Evolutionary conservation across 768 basidiomycete genomes (phyloP).

Genomic region (Podaxis mareebaensis): DNA sequence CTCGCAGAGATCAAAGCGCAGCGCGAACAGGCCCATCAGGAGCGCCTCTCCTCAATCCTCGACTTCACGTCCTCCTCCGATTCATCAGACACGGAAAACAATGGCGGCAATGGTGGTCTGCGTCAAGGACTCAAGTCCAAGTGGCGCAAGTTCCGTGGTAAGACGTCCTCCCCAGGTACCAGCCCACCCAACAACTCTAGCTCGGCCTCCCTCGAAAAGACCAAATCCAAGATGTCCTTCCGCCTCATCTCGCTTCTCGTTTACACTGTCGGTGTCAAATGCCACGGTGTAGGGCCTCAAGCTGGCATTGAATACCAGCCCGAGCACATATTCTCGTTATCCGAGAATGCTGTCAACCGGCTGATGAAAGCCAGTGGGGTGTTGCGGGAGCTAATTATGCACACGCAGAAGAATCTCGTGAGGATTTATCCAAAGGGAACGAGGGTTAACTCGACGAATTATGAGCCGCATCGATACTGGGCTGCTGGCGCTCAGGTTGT

Average conservation of each 20-base stretch:
- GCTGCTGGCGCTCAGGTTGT: slow-evolving; percentile 85
- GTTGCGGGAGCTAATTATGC: slow-evolving; percentile 77
- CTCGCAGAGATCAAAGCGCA: slow-evolving; percentile 64
- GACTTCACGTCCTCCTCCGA: slow-evolving; percentile 20
- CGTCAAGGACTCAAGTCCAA: slow-evolving; percentile 25
- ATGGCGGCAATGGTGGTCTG: not conserved
- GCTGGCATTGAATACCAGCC: slow-evolving; percentile 76
- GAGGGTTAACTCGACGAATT: slow-evolving; percentile 83
- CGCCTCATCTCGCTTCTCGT: slow-evolving; percentile 76
- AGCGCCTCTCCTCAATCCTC: slow-evolving; percentile 18
- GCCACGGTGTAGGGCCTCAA: slow-evolving; percentile 78
- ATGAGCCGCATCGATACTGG: slow-evolving; percentile 89
- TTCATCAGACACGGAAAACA: slow-evolving; percentile 17
- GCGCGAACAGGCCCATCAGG: slow-evolving; percentile 69
- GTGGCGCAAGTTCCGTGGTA: slow-evolving; percentile 29
- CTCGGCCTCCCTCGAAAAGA: slow-evolving; percentile 23
- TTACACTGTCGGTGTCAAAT: slow-evolving; percentile 96
- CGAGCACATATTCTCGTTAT: slow-evolving; percentile 91
- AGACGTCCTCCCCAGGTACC: not conserved
- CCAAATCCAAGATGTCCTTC: slow-evolving; percentile 71
- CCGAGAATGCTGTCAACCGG: slow-evolving; percentile 79
- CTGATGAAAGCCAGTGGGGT: slow-evolving; percentile 56
- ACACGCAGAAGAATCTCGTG: slow-evolving; percentile 80
- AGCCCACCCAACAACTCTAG: slow-evolving; percentile 19
- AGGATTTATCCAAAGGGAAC: slow-evolving; percentile 86